Evolutionary conservation across 768 basidiomycete genomes (phyloP), one percentile per base, ranked within the genome.

Genomic region (Serendipita sp.): DNA sequence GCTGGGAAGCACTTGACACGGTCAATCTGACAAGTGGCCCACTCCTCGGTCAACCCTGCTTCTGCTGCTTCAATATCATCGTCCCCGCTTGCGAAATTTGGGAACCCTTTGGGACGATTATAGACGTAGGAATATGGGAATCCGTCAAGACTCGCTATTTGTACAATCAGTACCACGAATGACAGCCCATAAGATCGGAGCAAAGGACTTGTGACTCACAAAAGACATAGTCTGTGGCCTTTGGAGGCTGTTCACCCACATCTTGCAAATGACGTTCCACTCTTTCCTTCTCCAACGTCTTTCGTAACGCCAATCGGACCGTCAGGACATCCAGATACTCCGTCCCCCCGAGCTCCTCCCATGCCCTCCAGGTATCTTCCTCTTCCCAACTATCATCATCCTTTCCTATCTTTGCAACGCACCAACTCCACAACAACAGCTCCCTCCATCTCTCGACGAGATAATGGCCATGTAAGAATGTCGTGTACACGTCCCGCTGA

Each of bases 361-460:
- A 76, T 66, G 74, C 74, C 4, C 16, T 34, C 35, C 58, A 52
- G 34, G 60, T 28, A 35, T 65, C 52, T 4, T 32, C 44, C 18
- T 41, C 47, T 18, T 51, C 44, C 66, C 66, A 56, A 64, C 36
- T 44, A 51, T 71, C 68, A 64, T 71, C 70, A n/a, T 67, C 38
- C 2, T 65, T 38, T 15, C 73, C 75, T 67, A 70, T 69, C 64
- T 66, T 70, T 16, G 67, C 75, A 34, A 79, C 74, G 8, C 71
- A 70, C 75, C 74, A 76, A n/a, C 74, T 65, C 74, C 73, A 76
- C 30, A 76, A 67, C 44, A 77, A 67, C 30, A 75, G 74, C 67
- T 75, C 75, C n/a, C 75, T 70, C 44, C 72, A 72, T 3, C 75
- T 71, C 69, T 75, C 75, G 54, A 75, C 71, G 44, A 75, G 48